Percentiles rank a stretch among this genome's conserved stretches.
Conservation (phyloP, 2,329 filamentous ascomycete species). For the Daldinia sp. region DNA sequence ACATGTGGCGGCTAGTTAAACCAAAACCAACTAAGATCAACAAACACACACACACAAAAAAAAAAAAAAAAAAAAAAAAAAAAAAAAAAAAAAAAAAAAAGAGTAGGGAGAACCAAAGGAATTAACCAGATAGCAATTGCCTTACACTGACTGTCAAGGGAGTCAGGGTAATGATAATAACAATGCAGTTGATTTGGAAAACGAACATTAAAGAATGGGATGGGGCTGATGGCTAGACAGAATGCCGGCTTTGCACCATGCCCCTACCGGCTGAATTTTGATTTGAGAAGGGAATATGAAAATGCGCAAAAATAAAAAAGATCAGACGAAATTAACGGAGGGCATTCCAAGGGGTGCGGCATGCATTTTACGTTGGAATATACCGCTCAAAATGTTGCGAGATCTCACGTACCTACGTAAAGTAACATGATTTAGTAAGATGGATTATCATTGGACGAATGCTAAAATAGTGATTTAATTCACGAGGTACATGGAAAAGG, state of each 20-base stretch:
- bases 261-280: background rate
- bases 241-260: background rate
- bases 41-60: no score
- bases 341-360: background rate
- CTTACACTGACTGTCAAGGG: background rate
- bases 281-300: background rate
- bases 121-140: background rate
- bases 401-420: background rate
- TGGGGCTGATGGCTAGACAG: background rate
- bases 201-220: background rate
- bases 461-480: background rate
- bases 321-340: constrained; percentile 1
- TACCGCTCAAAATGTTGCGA: background rate
- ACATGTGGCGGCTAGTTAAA: background rate
- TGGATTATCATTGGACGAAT: background rate
- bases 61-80: no score
- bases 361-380: constrained; percentile 2
- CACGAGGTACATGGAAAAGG: background rate
- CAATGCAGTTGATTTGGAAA: background rate
- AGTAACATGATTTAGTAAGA: constrained; percentile 2
- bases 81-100: no score
- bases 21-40: background rate
- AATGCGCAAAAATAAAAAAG: background rate
- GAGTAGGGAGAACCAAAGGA: background rate
- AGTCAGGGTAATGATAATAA: background rate